phyloP scores from a whole-genome alignment of 345 rosid genomes.

The Populus simonii region DNA sequence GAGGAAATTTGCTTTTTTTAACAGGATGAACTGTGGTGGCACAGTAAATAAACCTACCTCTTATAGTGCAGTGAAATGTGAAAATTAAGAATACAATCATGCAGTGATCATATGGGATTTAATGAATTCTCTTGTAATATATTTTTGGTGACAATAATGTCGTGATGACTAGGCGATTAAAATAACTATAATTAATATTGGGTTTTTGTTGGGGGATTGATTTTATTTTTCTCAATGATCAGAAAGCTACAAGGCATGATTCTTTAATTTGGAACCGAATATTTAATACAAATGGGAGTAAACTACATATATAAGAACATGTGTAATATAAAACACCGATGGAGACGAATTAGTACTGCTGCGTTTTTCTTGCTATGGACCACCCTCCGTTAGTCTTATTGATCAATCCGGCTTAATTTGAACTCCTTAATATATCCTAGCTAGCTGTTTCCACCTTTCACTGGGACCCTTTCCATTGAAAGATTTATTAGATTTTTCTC shows the following conservation, averaged over 20 bases:
- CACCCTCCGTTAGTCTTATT: not conserved
- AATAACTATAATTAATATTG: not conserved
- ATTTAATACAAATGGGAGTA: constrained; percentile 15
- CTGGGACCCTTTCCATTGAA: constrained; percentile 15
- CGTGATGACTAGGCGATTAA: not conserved
- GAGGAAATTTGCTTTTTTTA: too few species aligned
- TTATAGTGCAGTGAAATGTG: too few species aligned
- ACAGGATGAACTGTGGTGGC: too few species aligned
- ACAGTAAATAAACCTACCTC: too few species aligned
- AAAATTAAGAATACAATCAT: too few species aligned
- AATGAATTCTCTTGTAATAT: too few species aligned
- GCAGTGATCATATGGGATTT: too few species aligned
- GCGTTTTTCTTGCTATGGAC: constrained; percentile 16
- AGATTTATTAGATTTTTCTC: not conserved
- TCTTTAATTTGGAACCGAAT: constrained; percentile 14
- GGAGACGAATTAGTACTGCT: not conserved
- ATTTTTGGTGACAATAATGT: too few species aligned
- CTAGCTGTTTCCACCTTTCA: constrained; percentile 25
- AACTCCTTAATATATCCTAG: constrained; percentile 3
- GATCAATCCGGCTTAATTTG: not conserved
- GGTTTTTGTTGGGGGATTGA: constrained; percentile 6
- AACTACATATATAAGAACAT: constrained; percentile 1
- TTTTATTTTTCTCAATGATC: constrained; percentile 34
- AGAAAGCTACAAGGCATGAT: constrained; percentile 25
- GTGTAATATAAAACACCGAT: not conserved